Base-by-base conservation (phyloP, 202 grass and related monocot genomes). In the Sporobolus alterniflorus region DNA sequence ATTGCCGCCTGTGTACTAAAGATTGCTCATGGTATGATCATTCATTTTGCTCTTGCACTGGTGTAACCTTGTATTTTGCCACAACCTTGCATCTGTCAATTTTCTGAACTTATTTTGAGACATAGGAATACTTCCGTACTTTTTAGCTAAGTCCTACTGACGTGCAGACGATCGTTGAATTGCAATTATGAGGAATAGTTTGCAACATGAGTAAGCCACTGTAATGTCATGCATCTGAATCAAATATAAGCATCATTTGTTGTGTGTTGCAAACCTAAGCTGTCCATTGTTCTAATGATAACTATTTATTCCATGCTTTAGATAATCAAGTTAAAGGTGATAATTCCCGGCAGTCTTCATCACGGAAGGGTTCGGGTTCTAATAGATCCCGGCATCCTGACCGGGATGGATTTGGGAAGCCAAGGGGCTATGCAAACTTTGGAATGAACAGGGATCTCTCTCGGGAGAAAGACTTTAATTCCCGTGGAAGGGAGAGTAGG, bases 351-450 rank as follows among this genome's bases (percentile, higher is more conserved):
- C 64, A 80, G 41, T 71, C 89, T 73, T 79, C 84, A 64, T 76
- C 87, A 76, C 73, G 21, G 44, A 84, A 34, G 48, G 74, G 61
- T 88, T 89, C 86, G 46, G 83, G 84, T 60, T 89, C 83, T 20
- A 94, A 87, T 65, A 88, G 71, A 43, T 71, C 88, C 29, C 82
- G 32, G 18, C 59, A 22, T 18, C 70, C 78, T 84, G 84, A 88
- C 28, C 61, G 63, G 36, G 84, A 87, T 84, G 90, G 71, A 24
- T 66, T 83, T 32, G 80, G 66, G 28, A 94, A 97, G 85, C 89
- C 90, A 71, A 87, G 69, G 57, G 90, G 83, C 26, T 97, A 97
- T 80, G 71, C 56, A 75, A 92, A 82, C 74, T 97, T 97, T 49
- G 77, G 92, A 69, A 92, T 81, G 82, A 90, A 83, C 50, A 89